phyloP scores from a whole-genome alignment of 208 protist species.

The Strigomonas culicis region DNA sequence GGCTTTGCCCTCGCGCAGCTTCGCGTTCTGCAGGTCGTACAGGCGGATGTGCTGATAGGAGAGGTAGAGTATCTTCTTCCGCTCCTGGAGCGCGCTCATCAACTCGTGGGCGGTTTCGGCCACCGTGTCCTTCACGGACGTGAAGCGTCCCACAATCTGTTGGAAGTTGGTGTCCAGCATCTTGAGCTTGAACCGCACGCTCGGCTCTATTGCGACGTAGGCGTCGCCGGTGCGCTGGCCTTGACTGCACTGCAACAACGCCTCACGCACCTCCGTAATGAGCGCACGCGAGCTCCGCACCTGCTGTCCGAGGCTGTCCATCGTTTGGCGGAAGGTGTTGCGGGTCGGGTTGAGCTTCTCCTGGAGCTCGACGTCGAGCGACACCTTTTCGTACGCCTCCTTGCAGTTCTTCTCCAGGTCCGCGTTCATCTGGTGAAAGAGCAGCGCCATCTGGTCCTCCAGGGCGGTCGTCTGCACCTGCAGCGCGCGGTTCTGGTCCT shows the following conservation, averaged over 20 bases:
- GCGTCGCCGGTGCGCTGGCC: constrained; percentile 50
- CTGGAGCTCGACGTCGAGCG: constrained; percentile 71
- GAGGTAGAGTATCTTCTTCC: constrained; percentile 90
- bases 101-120: constrained; percentile 82
- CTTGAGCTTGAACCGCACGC: constrained; percentile 87
- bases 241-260: constrained; percentile 53
- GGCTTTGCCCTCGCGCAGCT: constrained; percentile 70
- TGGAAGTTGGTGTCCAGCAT: constrained; percentile 88
- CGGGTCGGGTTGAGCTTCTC: constrained; percentile 71
- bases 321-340: constrained; percentile 85
- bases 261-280: constrained; percentile 73
- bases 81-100: constrained; percentile 83
- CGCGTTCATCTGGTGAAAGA: constrained; percentile 86
- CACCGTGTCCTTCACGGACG: constrained; percentile 80
- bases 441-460: constrained; percentile 91
- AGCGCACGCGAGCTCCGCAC: constrained; percentile 67
- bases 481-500: constrained; percentile 80
- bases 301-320: constrained; percentile 86
- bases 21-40: constrained; percentile 86
- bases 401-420: constrained; percentile 77
- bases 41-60: constrained; percentile 90
- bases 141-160: constrained; percentile 84
- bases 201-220: constrained; percentile 78
- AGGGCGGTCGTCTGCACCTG: constrained; percentile 76
- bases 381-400: constrained; percentile 67